Evolutionary conservation across 2,329 filamentous ascomycete genomes (phyloP), one percentile per base, ranked within the genome.

Genomic region (Botryotinia convoluta): DNA sequence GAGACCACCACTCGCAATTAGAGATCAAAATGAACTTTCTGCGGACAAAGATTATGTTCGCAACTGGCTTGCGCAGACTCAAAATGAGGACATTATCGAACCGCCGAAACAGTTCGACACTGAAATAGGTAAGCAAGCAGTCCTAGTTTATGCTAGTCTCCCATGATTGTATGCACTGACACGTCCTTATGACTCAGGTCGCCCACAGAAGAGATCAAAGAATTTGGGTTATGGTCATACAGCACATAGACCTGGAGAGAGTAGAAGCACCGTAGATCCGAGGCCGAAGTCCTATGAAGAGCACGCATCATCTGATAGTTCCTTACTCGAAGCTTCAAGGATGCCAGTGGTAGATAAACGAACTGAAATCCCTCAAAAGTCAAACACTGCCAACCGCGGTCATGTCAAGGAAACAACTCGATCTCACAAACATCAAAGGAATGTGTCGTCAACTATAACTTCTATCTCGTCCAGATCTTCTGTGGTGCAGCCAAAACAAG

Each of bases 21-120:
- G 20, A 39, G 26, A 62, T 29, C 54, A 62, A 48, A 62, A 51
- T 35, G 45, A 74, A 20, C 59, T 79, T 69, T 76, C 74, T 72
- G 76, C 71, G 26, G 74, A 78, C 51, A 65, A 74, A 54, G 72
- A 78, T 39, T 80, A 78, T 69, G 73, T 81, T 73, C 74, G 69
- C 32, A 76, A 67, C 71, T 81, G 79, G 79, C 77, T 81, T 70
- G 76, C 73, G 37, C 76, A 76, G 54, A 79, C 74, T n/a, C 73
- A 74, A 57, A 65, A 72, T 26, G 69, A 75, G 37, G 51, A 51
- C 57, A 45, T 45, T 61, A 74, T 60, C 72, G 73, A 71, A 42
- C 0, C 22, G 37, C 39, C 22, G 20, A 62, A 22, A 39, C 37
- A 42, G 9, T 4, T 54, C 6, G 29, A n/a, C 22, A 5, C 35